These are phyloP conservation scores for Annulohypoxylon truncatum DNA, from an alignment of 2,329 filamentous ascomycete genomes.

Conservation along the genomic window DNA sequence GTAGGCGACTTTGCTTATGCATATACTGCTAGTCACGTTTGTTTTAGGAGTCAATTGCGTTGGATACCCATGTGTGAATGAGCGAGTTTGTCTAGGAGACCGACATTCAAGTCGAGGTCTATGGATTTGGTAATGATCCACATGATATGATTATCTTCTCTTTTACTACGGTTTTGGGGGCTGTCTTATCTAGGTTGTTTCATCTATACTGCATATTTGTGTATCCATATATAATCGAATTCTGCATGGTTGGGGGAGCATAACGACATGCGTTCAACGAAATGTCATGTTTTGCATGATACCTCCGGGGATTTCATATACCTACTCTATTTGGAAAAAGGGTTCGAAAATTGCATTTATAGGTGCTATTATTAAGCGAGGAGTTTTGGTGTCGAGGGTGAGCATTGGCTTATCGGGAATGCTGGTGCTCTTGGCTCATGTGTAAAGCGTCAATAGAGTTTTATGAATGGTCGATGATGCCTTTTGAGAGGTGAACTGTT, in stretches of 20 bases:
- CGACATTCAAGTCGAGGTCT: constrained; percentile 10
- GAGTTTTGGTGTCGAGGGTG: constrained; percentile 21
- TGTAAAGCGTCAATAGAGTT: not conserved
- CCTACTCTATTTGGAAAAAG: not conserved
- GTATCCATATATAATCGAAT: not conserved
- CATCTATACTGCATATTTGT: constrained; percentile 10
- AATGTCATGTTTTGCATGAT: constrained; percentile 7
- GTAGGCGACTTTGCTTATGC: constrained; percentile 6
- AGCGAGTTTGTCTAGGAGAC: constrained; percentile 16
- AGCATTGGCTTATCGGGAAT: not conserved
- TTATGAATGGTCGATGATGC: not conserved
- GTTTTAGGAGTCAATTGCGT: constrained; percentile 13
- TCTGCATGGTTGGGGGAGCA: constrained; percentile 24
- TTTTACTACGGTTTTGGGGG: not conserved
- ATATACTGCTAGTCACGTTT: not conserved
- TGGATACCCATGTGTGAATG: constrained; percentile 27
- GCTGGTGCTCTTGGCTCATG: not conserved
- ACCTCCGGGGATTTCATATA: not conserved
- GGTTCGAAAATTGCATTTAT: not conserved
- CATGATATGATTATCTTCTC: constrained; percentile 13
- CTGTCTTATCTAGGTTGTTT: too few species aligned
- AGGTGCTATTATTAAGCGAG: constrained; percentile 10
- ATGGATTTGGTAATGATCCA: constrained; percentile 17
- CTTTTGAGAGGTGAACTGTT: not conserved
- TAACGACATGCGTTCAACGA: not conserved